Evolutionary conservation across 2,329 filamentous ascomycete species (phyloP), one percentile per base, ranked within the genome.

Genomic region (Colletotrichum chlorophyti): DNA sequence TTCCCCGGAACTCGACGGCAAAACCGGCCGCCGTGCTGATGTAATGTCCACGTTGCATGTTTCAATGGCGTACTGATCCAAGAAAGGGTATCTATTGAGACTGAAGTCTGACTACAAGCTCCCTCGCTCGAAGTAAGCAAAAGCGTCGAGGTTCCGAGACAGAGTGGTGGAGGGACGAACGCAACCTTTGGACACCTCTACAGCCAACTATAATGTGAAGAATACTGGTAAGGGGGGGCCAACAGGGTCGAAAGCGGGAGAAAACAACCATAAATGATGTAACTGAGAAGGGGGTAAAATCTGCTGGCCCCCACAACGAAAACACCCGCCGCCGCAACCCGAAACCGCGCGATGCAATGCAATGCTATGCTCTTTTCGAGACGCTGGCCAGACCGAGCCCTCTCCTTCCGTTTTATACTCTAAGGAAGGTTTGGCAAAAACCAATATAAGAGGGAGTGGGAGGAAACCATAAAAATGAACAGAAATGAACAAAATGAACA

Each of bases 321-420:
- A n/a, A n/a, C n/a, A n/a, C n/a, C n/a, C n/a, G n/a, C 57, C 27
- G 27, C 38, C 49, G 37, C 43, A 14, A 24, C 50, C 24, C n/a
- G n/a, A n/a, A n/a, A 37, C 32, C 43, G 38, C 38, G 57, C 51
- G 34, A 35, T 60, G 52, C 57, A 60, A 60, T 50, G 57, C 52
- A 31, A 45, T 45, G 37, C 40, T 46, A 35, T 41, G 34, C 49
- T 41, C 34, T 14, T 45, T 26, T 32, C 38, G 45, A 49, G 51
- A 57, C 57, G 57, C 57, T 40, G 51, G 38, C 50, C 55, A 59
- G 51, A n/a, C 51, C 40, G 50, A 57, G 24, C 32, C 38, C 38
- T 50, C 32, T 40, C 41, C 9, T 40, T 45, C n/a, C 6, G 9
- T 31, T 17, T 40, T 38, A n/a, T n/a, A n/a, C n/a, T n/a, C n/a